These are phyloP conservation scores for Dillenia turbinata DNA, from an alignment of 164 flowering plant genomes.

Conservation along the genomic window DNA sequence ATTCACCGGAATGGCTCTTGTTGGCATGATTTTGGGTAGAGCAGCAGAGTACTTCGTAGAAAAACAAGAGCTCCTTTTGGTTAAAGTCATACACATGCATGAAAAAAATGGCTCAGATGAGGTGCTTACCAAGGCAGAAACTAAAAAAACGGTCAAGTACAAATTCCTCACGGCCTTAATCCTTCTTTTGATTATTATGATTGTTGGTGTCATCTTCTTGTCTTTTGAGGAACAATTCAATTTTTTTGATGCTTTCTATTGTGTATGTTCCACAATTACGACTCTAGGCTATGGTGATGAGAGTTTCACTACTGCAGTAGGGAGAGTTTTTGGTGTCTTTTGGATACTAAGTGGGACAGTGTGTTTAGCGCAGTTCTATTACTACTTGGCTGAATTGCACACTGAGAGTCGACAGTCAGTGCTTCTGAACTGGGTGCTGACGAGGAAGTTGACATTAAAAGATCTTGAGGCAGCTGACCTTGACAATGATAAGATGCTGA, in stretches of 20 bases:
- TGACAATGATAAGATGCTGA: conserved; percentile 56
- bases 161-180: conserved; percentile 27
- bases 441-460: conserved; percentile 30
- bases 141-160: conserved; percentile 36
- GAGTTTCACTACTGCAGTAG: conserved; percentile 71
- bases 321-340: conserved; percentile 71
- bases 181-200: conserved; percentile 38
- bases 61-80: conserved; percentile 57
- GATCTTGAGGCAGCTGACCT: conserved; percentile 90
- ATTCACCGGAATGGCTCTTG: conserved; percentile 70
- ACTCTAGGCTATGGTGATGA: conserved; percentile 87
- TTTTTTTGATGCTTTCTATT: conserved; percentile 67
- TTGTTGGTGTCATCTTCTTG: conserved; percentile 50
- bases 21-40: conserved; percentile 55
- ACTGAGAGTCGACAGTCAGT: conserved; percentile 46
- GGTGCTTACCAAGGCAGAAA: conserved; percentile 42
- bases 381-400: conserved; percentile 61
- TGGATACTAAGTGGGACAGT: conserved; percentile 77
- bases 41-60: conserved; percentile 78
- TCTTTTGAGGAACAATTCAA: conserved; percentile 37
- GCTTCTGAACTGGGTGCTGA: conserved; percentile 62
- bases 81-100: conserved; percentile 39
- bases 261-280: conserved; percentile 80
- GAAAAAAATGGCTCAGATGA: conserved; percentile 30
- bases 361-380: conserved; percentile 64